These are phyloP conservation scores for Akanthomyces muscarius DNA, from an alignment of 2,329 filamentous ascomycete species.

Conservation along the genomic window DNA sequence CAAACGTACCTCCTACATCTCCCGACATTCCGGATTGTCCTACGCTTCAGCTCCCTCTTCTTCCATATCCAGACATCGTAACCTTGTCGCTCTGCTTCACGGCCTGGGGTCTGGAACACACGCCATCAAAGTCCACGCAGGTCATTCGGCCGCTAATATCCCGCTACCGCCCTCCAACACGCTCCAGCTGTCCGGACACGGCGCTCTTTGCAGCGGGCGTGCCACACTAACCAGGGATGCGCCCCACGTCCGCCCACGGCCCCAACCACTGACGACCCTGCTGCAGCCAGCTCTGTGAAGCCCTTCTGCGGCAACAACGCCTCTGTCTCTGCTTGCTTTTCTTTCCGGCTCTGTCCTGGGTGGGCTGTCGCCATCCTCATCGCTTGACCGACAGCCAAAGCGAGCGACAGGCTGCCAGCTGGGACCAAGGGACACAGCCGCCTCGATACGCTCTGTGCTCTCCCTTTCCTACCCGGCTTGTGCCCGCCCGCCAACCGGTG, in stretches of 20 bases:
- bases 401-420: background rate
- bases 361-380: background rate
- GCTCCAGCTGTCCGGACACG: conserved; percentile 14
- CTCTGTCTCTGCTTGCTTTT: conserved; percentile 1
- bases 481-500: background rate
- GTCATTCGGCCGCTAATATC: conserved; percentile 12
- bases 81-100: conserved; percentile 4
- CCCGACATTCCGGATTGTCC: background rate
- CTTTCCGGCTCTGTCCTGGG: background rate
- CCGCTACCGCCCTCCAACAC: conserved; percentile 9
- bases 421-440: background rate
- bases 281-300: background rate
- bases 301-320: background rate
- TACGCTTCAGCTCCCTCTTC: background rate
- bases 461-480: background rate
- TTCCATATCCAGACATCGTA: background rate
- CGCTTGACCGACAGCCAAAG: conserved; percentile 1
- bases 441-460: background rate
- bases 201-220: conserved; percentile 14
- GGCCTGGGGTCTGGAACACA: conserved; percentile 13
- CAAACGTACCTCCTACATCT: conserved; percentile 5
- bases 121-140: conserved; percentile 5
- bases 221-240: conserved; percentile 13
- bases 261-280: conserved; percentile 7
- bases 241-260: conserved; percentile 5